Base-by-base conservation (phyloP, 305 asterid species). In the Solanum aculeatissimum region DNA sequence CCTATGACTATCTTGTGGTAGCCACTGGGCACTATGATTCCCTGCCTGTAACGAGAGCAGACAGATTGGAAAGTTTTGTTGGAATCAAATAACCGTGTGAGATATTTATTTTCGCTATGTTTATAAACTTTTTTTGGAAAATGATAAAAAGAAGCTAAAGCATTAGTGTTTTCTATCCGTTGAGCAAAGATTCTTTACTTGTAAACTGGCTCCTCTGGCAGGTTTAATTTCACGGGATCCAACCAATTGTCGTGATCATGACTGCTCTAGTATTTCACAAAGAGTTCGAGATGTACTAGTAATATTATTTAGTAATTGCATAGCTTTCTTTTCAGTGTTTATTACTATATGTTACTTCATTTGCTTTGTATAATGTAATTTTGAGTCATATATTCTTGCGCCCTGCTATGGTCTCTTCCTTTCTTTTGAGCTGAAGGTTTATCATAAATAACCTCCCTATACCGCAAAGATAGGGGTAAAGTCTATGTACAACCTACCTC, bases 11-110 rank as follows among this genome's bases (percentile, higher is more conserved):
- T 85, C 95, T 95, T 1, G 96, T 95, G 83, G 89, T 95, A 51
- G 97, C 98, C 88, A 94, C 97, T 12, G 98, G 98, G 32, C 98
- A 95, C 87, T n/a, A 87, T 10, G 93, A 91, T 87, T 45, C 88
- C 53, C 83, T 89, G 83, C 97, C 98, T 19, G 86, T 60, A 84
- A 83, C 86, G 14, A 88, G 94, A 84, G 63, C 89, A 16, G 91
- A 88, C 14, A 88, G 97, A 51, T 91, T 93, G 18, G 53, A 84
- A 32, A 32, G 38, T 32, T 32, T 32, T 3, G 38, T 32, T 38
- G 9, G 43, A 63, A 27, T 19, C 71, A 13, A 19, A 42, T 70
- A 0, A n/a, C 6, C 29, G 1, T 40, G 6, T 70, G 54, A 6
- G 25, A 40, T 10, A 14, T 70, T 70, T 70, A 40, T 40, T 18